Percentiles rank a stretch among this genome's conserved stretches.
phyloP scores from a whole-genome alignment of 2,329 filamentous ascomycete genomes.

The Dactylonectria macrodidyma region DNA sequence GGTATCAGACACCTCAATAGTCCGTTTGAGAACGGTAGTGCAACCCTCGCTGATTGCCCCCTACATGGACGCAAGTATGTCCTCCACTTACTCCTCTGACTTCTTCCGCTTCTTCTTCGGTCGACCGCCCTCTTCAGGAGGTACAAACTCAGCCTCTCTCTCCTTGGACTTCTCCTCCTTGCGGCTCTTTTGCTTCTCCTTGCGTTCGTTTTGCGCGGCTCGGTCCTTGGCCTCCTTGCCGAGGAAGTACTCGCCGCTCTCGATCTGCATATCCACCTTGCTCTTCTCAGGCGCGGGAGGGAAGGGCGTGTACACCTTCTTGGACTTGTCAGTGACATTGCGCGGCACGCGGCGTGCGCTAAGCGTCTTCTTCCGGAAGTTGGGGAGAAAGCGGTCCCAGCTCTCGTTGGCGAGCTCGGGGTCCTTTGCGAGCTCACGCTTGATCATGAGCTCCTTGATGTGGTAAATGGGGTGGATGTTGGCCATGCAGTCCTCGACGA shows the following conservation, averaged over 20 bases:
- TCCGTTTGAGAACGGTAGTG: conserved; percentile 30
- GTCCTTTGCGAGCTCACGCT: conserved; percentile 91
- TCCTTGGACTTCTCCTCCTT: conserved; percentile 91
- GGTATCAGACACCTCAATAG: conserved; percentile 49
- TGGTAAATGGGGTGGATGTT: conserved; percentile 97
- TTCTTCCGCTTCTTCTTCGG: conserved; percentile 78
- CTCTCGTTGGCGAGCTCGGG: conserved; percentile 88
- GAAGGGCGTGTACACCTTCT: conserved; percentile 97
- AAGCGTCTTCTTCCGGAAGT: conserved; percentile 95
- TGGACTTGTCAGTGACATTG: conserved; percentile 92
- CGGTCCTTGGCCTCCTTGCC: conserved; percentile 93
- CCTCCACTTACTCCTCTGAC: conserved; percentile 50
- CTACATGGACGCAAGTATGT: conserved; percentile 34
- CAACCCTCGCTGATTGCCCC: conserved; percentile 42
- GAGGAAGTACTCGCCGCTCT: conserved; percentile 97
- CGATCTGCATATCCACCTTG: conserved; percentile 98
- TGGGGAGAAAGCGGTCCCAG: conserved; percentile 96
- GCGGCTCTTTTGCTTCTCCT: conserved; percentile 88
- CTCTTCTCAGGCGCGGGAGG: conserved; percentile 97
- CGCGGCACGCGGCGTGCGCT: conserved; percentile 86
- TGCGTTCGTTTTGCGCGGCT: conserved; percentile 81
- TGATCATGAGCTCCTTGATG: conserved; percentile 87
- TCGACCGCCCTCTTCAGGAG: conserved; percentile 81
- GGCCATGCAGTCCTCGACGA: conserved; percentile 96
- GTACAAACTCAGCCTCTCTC: conserved; percentile 87